Evolutionary conservation across 1,139 yeast species (phyloP), one percentile per base, ranked within the genome.

Genomic region (Protomyces lactucae-debilis): DNA sequence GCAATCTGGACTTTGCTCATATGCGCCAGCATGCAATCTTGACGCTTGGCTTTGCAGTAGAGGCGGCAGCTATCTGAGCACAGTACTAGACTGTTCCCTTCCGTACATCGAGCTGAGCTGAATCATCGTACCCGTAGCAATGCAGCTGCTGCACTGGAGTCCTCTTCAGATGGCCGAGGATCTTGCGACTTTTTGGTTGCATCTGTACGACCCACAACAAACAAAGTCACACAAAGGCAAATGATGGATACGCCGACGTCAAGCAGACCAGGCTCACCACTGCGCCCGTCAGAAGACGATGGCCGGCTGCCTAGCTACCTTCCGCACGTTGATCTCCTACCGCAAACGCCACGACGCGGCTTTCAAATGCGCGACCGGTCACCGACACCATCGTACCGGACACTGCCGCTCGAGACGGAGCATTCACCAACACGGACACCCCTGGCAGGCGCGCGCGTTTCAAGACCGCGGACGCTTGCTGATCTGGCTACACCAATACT

Each of bases 11-110:
- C 70, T 83, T 87, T 73, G 83, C 80, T 60, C 97, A 91, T 74
- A 85, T 92, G 78, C 80, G 77, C 12, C 89, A 92, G 75, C 96
- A 89, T 73, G 83, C 85, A 66, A 88, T 86, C 74, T 78, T 92
- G 70, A 87, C 88, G 0, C 69, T 88, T 21, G 92, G 89, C 0
- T 86, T 81, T 70, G 84, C 85, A 2, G 77, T 84, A 64, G 97
- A 91, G 76, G 48, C 48, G 25, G 48, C 48, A 10, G 48, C 23
- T 18, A n/a, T 43, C 10, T 43, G 16, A 16, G 8, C 10, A 14
- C 16, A 39, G 16, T 39, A 39, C 32, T 28, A 28, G 32, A 28
- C 32, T 5, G 32, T 6, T 28, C 8, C 32, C 32, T 28, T 28
- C 5, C 32, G 8, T 5, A 5, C 32, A 4, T 5, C 8, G 32